Conservation (phyloP, 106 monocot species). For the Allium sativum region DNA sequence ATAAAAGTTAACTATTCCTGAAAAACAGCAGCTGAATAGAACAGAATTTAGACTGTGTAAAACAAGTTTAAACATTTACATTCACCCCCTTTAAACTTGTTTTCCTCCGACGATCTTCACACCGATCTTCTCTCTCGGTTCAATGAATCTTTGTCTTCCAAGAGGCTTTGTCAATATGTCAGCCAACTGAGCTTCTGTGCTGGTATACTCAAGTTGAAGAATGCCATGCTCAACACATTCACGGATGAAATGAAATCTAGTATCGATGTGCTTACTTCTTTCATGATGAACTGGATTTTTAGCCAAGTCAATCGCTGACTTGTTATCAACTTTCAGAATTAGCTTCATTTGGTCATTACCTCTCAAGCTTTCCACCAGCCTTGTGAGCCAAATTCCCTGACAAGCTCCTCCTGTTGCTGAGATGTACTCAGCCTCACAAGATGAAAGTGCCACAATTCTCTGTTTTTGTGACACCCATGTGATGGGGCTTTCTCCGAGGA, state of each 20-base stretch:
- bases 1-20: no score
- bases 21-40: no score
- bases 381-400: neutral
- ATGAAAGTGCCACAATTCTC: neutral
- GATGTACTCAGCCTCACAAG: neutral
- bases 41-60: no score
- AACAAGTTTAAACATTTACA: no score
- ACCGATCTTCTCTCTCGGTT: neutral
- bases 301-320: neutral
- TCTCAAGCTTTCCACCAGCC: neutral
- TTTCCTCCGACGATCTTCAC: neutral
- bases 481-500: neutral
- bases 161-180: neutral
- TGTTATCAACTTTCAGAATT: neutral
- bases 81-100: neutral
- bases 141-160: neutral
- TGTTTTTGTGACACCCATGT: slow-evolving; percentile 5
- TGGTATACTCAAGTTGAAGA: neutral
- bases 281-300: neutral
- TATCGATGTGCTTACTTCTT: neutral
- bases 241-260: neutral
- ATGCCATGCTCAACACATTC: neutral
- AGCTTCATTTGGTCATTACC: neutral
- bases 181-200: neutral
- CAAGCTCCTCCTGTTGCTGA: neutral